Percentiles rank a stretch among this genome's conserved stretches.
phyloP scores from a whole-genome alignment of 805 yeast species.

The Lipomyces starkeyi region DNA sequence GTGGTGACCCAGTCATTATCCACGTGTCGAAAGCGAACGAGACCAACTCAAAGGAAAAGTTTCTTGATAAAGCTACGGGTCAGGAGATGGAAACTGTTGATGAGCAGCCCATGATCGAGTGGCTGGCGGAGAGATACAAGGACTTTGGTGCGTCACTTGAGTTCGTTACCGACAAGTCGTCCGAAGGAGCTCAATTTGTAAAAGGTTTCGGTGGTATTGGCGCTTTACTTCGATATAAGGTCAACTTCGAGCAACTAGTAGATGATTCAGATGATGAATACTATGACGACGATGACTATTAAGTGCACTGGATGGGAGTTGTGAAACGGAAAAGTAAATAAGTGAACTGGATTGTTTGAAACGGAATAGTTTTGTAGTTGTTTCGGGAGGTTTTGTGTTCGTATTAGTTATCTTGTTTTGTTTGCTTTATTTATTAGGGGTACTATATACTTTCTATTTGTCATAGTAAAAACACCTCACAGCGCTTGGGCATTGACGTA shows the following conservation, averaged over 20 bases:
- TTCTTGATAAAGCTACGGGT: constrained; percentile 84
- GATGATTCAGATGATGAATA: constrained; percentile 90
- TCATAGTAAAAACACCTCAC: not conserved
- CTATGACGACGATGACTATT: constrained; percentile 59
- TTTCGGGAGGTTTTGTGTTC: not conserved
- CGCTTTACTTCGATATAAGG: constrained; percentile 92
- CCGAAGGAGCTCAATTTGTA: constrained; percentile 98
- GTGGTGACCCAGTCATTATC: constrained; percentile 75
- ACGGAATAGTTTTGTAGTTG: constrained; percentile 1
- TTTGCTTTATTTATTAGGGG: not conserved
- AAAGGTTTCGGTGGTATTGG: constrained; percentile 99
- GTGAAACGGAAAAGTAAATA: not conserved
- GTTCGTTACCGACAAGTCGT: constrained; percentile 93
- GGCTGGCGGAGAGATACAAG: constrained; percentile 97
- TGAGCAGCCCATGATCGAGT: constrained; percentile 87
- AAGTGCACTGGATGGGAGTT: not conserved
- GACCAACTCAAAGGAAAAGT: constrained; percentile 53
- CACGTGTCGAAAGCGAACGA: constrained; percentile 66
- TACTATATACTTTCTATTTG: not conserved
- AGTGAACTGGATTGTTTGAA: not conserved
- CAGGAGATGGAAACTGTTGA: constrained; percentile 87
- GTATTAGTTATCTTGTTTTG: not conserved
- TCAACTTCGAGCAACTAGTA: constrained; percentile 92
- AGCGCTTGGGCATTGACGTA: too few species aligned
- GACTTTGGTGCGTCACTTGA: constrained; percentile 94